Evolutionary conservation across 768 basidiomycete genomes (phyloP), one percentile per base, ranked within the genome.

Genomic region (Collybia mongolica): DNA sequence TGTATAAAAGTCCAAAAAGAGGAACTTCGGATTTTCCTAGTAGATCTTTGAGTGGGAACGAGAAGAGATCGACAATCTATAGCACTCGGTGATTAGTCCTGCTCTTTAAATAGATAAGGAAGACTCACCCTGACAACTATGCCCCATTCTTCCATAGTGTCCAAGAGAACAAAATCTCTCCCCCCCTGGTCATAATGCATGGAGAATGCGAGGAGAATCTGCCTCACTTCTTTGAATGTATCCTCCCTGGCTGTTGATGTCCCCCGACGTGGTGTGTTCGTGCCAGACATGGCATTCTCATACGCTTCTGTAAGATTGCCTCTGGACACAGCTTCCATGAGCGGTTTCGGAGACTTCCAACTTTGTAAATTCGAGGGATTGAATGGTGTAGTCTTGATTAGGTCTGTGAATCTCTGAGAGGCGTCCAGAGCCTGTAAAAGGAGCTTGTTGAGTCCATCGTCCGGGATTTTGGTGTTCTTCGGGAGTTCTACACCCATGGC

Each of bases 191-290:
- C 54, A 18, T 39, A 60, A n/a, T 53, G 42, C 6, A 35, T 40
- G 11, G 58, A 65, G 20, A 68, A 48, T 1, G 48, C 53, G 39
- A 65, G 51, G 14, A 66, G 39, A 18, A 54, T 57, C 32, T 64
- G 55, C 35, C 67, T 58, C 37, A 69, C 51, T 47, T 68, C 65
- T 51, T 46, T 53, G 47, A 69, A 67, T 0, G 65, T 68, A 26
- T 69, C 62, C 37, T 66, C 57, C 46, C 62, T 54, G 2, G 52
- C 50, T 2, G 60, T 49, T 19, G 56, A 55, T 11, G 46, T 53
- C 45, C 47, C 53, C n/a, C 22, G 26, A 28, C 44, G 52, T 17
- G 29, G 36, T 26, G 48, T 53, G 37, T 54, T 52, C 12, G 24
- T 24, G 15, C 48, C 52, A 32, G 24, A 45, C 26, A 45, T 44